These are phyloP conservation scores for Avena eriantha DNA, from an alignment of 176 grass and related monocot species.

Conservation along the genomic window DNA sequence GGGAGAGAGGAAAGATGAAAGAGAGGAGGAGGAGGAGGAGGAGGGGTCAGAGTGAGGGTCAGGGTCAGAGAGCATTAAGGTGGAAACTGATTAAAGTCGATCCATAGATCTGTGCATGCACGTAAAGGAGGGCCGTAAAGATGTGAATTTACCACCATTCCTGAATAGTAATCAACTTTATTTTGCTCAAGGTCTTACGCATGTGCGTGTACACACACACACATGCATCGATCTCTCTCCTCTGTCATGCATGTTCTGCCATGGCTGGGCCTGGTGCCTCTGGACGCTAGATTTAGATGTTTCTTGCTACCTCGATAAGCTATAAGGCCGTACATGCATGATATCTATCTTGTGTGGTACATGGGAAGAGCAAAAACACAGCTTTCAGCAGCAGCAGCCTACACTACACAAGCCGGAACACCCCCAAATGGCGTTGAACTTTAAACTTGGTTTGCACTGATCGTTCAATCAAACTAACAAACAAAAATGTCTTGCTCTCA, in stretches of 20 bases:
- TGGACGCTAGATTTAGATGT: constrained; percentile 44
- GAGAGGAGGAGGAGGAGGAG: background rate
- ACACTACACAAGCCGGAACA: background rate
- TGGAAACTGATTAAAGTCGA: constrained; percentile 69
- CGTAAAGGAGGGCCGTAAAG: constrained; percentile 63
- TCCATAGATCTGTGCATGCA: constrained; percentile 37
- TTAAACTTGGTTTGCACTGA: background rate
- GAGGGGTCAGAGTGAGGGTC: constrained; percentile 21
- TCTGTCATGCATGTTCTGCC: constrained; percentile 29
- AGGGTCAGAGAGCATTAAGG: constrained; percentile 70
- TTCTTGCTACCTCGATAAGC: constrained; percentile 26
- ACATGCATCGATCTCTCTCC: background rate
- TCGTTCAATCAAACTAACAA: background rate
- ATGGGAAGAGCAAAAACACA: background rate
- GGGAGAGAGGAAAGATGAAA: constrained; percentile 24
- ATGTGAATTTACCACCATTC: constrained; percentile 63
- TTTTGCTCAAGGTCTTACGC: constrained; percentile 42
- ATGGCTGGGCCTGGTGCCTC: background rate
- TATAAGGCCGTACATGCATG: constrained; percentile 4
- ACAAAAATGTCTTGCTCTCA: background rate
- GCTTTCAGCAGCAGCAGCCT: background rate
- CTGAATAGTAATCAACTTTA: constrained; percentile 14
- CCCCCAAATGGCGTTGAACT: background rate
- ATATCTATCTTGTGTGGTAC: constrained; percentile 10
- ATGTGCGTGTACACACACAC: constrained; percentile 22